A percentile compares a stretch with the other conserved stretches of the same genome.
Conservation (phyloP, 1,284 basidiomycete species). For the Apiotrichum sp. region DNA sequence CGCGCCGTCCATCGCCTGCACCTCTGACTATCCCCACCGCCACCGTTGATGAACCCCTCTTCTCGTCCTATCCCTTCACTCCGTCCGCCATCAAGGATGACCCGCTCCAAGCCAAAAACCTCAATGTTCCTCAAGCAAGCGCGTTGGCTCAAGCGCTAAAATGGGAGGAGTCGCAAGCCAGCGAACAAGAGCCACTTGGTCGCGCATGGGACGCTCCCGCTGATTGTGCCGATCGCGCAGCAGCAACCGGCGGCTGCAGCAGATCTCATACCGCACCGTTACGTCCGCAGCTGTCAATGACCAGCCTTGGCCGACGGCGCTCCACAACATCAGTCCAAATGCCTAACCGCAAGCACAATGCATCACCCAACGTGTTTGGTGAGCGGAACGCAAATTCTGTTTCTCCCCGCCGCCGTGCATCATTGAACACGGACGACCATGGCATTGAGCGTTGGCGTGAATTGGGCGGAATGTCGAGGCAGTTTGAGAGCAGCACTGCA, state of each 20-base stretch:
- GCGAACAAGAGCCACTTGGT: background rate
- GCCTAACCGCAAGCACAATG: conserved; percentile 4
- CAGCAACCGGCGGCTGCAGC: too few species aligned
- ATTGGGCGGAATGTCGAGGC: conserved; percentile 1
- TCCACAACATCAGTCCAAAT: conserved; percentile 7
- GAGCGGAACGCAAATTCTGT: background rate
- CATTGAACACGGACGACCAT: conserved; percentile 10
- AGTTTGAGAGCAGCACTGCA: conserved; percentile 3
- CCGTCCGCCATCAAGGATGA: conserved; percentile 6
- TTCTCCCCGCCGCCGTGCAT: conserved; percentile 5
- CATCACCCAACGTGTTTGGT: background rate
- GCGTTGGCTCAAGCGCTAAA: background rate
- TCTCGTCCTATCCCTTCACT: conserved; percentile 29
- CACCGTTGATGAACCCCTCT: conserved; percentile 32
- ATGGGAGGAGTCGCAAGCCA: background rate
- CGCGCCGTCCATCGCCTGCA: conserved; percentile 17
- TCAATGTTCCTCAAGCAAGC: background rate
- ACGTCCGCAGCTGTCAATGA: background rate
- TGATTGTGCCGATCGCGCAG: too few species aligned
- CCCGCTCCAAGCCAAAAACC: background rate
- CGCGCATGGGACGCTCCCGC: too few species aligned
- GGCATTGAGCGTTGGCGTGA: conserved; percentile 10
- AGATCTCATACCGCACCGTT: background rate
- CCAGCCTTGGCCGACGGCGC: conserved; percentile 7
- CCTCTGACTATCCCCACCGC: conserved; percentile 25